phyloP scores from a whole-genome alignment of 2,329 filamentous ascomycete genomes.

The Aureobasidium subglaciale region DNA sequence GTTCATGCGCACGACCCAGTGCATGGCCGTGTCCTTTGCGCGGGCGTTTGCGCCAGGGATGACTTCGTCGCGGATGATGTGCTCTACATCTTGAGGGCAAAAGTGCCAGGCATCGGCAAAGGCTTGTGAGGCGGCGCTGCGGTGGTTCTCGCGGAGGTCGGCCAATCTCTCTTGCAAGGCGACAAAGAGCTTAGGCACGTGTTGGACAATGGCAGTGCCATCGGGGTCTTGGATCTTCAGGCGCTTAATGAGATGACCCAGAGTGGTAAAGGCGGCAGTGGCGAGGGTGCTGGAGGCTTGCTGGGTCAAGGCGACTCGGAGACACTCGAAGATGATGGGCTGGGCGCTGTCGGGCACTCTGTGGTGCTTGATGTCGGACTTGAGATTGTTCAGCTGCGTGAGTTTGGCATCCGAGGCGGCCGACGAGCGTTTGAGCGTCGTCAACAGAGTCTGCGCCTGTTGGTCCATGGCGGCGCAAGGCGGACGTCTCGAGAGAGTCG shows the following conservation, averaged over 20 bases:
- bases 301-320: constrained; percentile 66
- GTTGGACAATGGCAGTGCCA: constrained; percentile 58
- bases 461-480: constrained; percentile 43
- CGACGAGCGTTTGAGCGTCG: constrained; percentile 54
- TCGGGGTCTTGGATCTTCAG: constrained; percentile 78
- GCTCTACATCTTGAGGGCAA: constrained; percentile 67
- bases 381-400: constrained; percentile 61
- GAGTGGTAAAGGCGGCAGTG: constrained; percentile 77
- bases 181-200: constrained; percentile 61
- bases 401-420: constrained; percentile 63
- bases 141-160: constrained; percentile 79
- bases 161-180: constrained; percentile 78
- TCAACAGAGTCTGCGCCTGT: constrained; percentile 48
- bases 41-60: constrained; percentile 74
- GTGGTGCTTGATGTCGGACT: constrained; percentile 83
- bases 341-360: constrained; percentile 73
- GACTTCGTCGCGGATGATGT: constrained; percentile 68
- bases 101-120: constrained; percentile 70
- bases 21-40: constrained; percentile 77
- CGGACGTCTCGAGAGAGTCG: neutral
- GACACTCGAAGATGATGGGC: constrained; percentile 70
- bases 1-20: constrained; percentile 82
- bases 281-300: constrained; percentile 67
- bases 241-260: constrained; percentile 81
- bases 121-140: constrained; percentile 65